Evolutionary conservation across 1,284 basidiomycete genomes (phyloP).

Genomic region (Ustilago hordei): DNA sequence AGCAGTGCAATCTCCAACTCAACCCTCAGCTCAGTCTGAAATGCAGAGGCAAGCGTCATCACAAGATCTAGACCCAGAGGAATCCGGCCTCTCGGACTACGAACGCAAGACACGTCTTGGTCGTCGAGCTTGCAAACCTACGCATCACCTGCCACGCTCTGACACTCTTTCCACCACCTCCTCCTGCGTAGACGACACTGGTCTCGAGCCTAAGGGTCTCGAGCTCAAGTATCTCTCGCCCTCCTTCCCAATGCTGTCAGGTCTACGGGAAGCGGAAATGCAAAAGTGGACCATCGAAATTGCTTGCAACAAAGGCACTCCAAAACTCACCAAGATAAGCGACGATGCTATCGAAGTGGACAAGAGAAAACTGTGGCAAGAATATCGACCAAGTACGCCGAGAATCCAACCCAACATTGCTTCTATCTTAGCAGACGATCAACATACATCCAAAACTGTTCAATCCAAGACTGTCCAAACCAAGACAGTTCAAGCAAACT

Average conservation of each 20-base stretch:
- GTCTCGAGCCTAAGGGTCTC: not conserved
- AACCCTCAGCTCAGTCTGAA: not conserved
- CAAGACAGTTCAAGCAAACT: too few relatives aligned
- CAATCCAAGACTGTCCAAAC: too few relatives aligned
- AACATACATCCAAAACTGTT: too few relatives aligned
- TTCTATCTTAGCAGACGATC: too few relatives aligned
- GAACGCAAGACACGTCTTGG: constrained; percentile 13
- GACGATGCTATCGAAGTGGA: not conserved
- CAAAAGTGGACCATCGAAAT: not conserved
- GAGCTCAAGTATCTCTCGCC: not conserved
- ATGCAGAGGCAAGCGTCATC: constrained; percentile 13
- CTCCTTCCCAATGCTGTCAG: not conserved
- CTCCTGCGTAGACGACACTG: not conserved
- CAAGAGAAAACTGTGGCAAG: not conserved
- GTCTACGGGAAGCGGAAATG: not conserved
- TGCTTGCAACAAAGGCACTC: not conserved
- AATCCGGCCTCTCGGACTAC: constrained; percentile 40
- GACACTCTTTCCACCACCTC: not conserved
- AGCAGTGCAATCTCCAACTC: too few relatives aligned
- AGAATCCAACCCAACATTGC: not conserved
- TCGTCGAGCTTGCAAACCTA: constrained; percentile 2
- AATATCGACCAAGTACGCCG: not conserved
- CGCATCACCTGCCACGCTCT: not conserved
- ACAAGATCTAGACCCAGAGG: constrained; percentile 24
- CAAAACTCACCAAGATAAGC: not conserved